Evolutionary conservation across 2,329 filamentous ascomycete species (phyloP).

Genomic region (Aspergillus brasiliensis): DNA sequence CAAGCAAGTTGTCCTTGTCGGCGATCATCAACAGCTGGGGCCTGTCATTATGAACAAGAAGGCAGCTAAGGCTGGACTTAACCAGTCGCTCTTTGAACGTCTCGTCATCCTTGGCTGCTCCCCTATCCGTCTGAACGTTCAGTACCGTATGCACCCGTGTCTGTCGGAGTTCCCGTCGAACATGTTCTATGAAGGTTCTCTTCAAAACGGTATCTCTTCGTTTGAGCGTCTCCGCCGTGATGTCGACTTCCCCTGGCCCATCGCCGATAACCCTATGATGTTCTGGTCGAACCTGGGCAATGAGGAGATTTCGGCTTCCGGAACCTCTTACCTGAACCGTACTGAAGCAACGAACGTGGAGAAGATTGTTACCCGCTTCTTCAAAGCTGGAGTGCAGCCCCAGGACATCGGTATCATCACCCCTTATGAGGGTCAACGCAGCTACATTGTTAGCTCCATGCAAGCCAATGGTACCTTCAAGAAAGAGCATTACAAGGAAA

Average conservation of each 20-base stretch:
- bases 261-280: conserved; percentile 96
- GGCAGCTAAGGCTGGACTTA: conserved; percentile 93
- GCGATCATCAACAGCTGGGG: conserved; percentile 95
- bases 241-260: conserved; percentile 97
- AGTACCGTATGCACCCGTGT: conserved; percentile 99
- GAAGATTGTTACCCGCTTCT: conserved; percentile 97
- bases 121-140: conserved; percentile 91
- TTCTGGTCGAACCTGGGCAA: conserved; percentile 99
- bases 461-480: conserved; percentile 96
- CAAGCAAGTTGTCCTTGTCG: conserved; percentile 98
- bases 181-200: conserved; percentile 98
- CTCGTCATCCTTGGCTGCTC: conserved; percentile 87
- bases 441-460: conserved; percentile 99
- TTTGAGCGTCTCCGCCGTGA: conserved; percentile 86
- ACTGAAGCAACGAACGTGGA: conserved; percentile 97
- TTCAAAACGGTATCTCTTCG: conserved; percentile 94
- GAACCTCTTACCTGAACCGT: conserved; percentile 96
- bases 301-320: conserved; percentile 96
- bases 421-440: conserved; percentile 96
- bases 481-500: conserved; percentile 98
- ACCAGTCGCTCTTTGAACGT: conserved; percentile 97
- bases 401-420: conserved; percentile 96
- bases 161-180: conserved; percentile 97
- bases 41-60: conserved; percentile 99
- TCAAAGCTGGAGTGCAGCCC: conserved; percentile 97